A percentile compares a stretch with the other conserved stretches of the same genome.
Conservation (phyloP, 495 filamentous ascomycete species). For the Penicillium coprophilum region DNA sequence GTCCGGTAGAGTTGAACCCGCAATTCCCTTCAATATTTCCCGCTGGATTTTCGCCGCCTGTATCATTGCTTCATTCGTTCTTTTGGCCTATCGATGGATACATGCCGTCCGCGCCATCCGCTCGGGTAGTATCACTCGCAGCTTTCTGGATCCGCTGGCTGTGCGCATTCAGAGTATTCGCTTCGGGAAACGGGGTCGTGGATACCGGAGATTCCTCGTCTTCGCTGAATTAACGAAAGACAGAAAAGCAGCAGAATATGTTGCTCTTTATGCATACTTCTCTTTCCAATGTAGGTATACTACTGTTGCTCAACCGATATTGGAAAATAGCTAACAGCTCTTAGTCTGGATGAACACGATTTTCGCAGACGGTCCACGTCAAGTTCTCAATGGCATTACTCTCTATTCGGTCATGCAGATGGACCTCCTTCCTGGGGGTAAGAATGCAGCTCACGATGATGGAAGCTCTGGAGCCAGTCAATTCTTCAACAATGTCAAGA, state of each 20-base stretch:
- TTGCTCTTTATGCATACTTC: slow-evolving; percentile 92
- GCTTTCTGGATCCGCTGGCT: slow-evolving; percentile 84
- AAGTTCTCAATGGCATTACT: slow-evolving; percentile 84
- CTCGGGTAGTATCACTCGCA: slow-evolving; percentile 81
- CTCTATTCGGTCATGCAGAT: slow-evolving; percentile 75
- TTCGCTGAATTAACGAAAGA: slow-evolving; percentile 90
- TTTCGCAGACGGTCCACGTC: slow-evolving; percentile 86
- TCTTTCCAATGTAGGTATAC: slow-evolving; percentile 74
- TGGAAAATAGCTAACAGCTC: slow-evolving; percentile 17
- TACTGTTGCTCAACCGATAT: neutral
- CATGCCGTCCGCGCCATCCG: slow-evolving; percentile 76
- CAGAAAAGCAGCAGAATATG: slow-evolving; percentile 85
- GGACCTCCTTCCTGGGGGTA: slow-evolving; percentile 62
- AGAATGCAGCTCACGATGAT: slow-evolving; percentile 51
- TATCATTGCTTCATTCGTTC: slow-evolving; percentile 81
- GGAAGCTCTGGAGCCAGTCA: slow-evolving; percentile 50
- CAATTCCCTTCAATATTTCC: slow-evolving; percentile 65
- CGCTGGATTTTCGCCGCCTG: slow-evolving; percentile 91
- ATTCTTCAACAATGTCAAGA: slow-evolving; percentile 75
- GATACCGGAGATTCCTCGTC: slow-evolving; percentile 86
- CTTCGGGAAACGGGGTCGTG: slow-evolving; percentile 58
- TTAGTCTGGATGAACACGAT: slow-evolving; percentile 83
- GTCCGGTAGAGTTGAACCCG: slow-evolving; percentile 65
- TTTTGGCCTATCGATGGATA: slow-evolving; percentile 73
- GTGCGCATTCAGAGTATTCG: slow-evolving; percentile 78